Conservation (phyloP, 768 basidiomycete genomes). For the Phaeotremella skinneri region DNA sequence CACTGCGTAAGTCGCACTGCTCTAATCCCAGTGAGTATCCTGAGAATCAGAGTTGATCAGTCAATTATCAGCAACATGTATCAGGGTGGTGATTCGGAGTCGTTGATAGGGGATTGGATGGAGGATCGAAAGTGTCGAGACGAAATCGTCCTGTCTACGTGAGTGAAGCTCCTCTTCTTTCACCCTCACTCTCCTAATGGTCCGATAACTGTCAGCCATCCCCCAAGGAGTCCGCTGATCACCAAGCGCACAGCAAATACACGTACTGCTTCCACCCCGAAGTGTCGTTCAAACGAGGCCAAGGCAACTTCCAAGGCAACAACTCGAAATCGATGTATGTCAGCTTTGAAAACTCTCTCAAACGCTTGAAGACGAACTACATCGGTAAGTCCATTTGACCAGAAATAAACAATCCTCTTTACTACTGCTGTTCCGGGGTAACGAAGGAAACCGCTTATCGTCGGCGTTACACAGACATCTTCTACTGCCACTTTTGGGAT, state of each 20-base stretch:
- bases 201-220: background rate
- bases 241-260: background rate
- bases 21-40: background rate
- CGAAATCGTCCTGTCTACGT: conserved; percentile 56
- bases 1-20: conserved; percentile 14
- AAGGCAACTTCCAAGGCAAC: background rate
- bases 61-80: conserved; percentile 32
- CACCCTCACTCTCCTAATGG: too few species aligned
- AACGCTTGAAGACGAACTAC: background rate
- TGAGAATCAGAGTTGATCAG: background rate
- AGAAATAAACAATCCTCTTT: too few species aligned
- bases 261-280: conserved; percentile 2
- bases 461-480: background rate
- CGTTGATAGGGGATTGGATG: conserved; percentile 59
- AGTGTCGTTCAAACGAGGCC: background rate
- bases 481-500: conserved; percentile 41
- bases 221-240: background rate
- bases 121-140: conserved; percentile 54
- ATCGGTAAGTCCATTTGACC: conserved; percentile 1
- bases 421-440: too few species aligned
- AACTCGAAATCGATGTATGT: background rate
- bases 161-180: too few species aligned
- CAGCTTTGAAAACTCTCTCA: background rate
- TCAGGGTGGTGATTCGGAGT: conserved; percentile 62
- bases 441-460: background rate